Evolutionary conservation across 352 stramenopile species (phyloP).

Genomic region (Lagenidium giganteum): DNA sequence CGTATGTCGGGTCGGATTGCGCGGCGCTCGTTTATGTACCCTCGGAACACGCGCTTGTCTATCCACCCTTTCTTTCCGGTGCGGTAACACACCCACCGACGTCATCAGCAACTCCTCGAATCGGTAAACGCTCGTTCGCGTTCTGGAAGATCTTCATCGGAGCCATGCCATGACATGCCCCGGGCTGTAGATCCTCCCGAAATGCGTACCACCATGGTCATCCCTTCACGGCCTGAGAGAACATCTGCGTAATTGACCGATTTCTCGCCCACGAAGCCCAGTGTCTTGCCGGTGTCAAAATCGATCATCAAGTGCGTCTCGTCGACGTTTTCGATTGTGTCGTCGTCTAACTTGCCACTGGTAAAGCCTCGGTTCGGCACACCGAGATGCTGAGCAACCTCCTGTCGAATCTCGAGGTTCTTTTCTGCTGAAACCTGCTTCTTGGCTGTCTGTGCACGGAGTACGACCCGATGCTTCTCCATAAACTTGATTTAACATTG

Average conservation of each 20-base stretch:
- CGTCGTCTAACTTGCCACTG: slow-evolving; percentile 9
- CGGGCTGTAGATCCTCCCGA: slow-evolving; percentile 6
- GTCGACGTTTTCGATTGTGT: slow-evolving; percentile 19
- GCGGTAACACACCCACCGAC: too few relatives aligned
- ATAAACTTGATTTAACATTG: too few relatives aligned
- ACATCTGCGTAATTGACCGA: slow-evolving; percentile 22
- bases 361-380: slow-evolving; percentile 10
- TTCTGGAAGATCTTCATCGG: slow-evolving; percentile 26
- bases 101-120: too few relatives aligned
- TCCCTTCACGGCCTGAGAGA: slow-evolving; percentile 16
- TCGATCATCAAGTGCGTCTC: slow-evolving; percentile 20
- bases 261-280: slow-evolving; percentile 15
- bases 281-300: slow-evolving; percentile 14
- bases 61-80: too few relatives aligned
- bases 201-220: slow-evolving; percentile 23
- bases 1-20: too few relatives aligned
- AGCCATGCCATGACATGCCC: slow-evolving; percentile 12
- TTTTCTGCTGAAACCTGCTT: slow-evolving; percentile 6
- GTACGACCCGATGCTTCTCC: slow-evolving; percentile 6
- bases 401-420: slow-evolving; percentile 2
- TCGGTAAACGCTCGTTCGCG: too few relatives aligned
- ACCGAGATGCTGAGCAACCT: slow-evolving; percentile 14
- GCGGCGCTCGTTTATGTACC: too few relatives aligned
- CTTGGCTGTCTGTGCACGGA: slow-evolving; percentile 3
- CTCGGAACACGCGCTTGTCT: too few relatives aligned